phyloP scores from a whole-genome alignment of 31 red algal species.

The Endocladia muricata region DNA sequence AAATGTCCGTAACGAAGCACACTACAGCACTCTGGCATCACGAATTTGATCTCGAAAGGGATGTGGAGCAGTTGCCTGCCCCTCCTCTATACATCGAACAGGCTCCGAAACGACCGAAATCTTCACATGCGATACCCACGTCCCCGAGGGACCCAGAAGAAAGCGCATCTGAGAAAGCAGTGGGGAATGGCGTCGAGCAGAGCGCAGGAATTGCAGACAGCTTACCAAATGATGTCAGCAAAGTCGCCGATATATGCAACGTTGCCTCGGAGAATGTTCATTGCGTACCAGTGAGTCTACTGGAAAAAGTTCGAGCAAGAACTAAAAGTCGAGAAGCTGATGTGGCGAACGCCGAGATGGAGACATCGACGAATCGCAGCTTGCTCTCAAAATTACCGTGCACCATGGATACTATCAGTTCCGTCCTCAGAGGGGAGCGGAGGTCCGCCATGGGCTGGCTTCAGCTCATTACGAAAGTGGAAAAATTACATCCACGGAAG shows the following conservation, averaged over 20 bases:
- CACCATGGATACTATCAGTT: constrained; percentile 59
- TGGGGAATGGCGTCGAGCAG: not conserved
- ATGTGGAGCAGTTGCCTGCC: constrained; percentile 49
- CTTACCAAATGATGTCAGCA: not conserved
- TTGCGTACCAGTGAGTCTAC: constrained; percentile 44
- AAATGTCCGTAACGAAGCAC: not conserved
- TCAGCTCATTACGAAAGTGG: constrained; percentile 44
- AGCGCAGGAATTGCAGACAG: not conserved
- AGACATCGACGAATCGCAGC: constrained; percentile 15
- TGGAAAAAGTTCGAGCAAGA: constrained; percentile 46
- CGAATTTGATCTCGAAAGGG: constrained; percentile 50
- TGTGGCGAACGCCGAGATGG: not conserved
- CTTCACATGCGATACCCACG: not conserved
- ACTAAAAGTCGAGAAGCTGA: constrained; percentile 13
- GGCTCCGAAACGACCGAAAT: not conserved
- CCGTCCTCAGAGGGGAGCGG: constrained; percentile 42
- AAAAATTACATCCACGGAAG: constrained; percentile 52
- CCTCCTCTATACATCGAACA: constrained; percentile 38
- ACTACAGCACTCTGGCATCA: constrained; percentile 38
- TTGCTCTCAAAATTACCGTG: constrained; percentile 49
- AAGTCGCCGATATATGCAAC: too few relatives aligned
- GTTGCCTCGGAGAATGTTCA: not conserved
- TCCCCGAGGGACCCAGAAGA: not conserved
- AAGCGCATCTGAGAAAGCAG: not conserved
- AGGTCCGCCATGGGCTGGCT: constrained; percentile 62